Base-by-base conservation (phyloP, 2,329 filamentous ascomycete genomes). In the Colletotrichum liriopes region DNA sequence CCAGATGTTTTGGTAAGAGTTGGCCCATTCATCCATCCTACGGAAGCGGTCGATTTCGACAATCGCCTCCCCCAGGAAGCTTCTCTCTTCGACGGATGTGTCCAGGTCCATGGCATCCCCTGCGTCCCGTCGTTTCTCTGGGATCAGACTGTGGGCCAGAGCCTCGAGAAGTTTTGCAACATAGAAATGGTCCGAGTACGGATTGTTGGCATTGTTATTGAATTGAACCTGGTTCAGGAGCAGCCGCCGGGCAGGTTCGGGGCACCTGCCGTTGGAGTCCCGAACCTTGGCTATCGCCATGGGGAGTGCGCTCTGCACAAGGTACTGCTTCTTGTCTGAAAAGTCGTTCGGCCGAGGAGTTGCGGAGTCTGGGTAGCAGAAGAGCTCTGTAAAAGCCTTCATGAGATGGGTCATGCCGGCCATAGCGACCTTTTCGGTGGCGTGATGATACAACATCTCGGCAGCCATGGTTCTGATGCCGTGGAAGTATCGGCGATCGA, bases 261-360 rank as follows among this genome's bases (percentile, higher is more conserved):
- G 95, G 65, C 95, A 95, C 77, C 91, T 93, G 47, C 94, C 93
- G 66, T 92, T 88, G 49, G 86, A 85, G 77, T 96, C 93, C 62
- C 94, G 91, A 59, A 98, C 90, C 74, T 90, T 89, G 3, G 95
- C 90, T 74, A 99, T 92, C 8, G 95, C 93, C 75, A 90, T 89
- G 0, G 95, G 92, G 65, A 99, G 96, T 16, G 93, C 91, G 75
- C 92, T 92, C 76, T 98, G 94, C 8, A 98, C 90, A 56, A 93
- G 88, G 81, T 98, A 99, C 74, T 93, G 90, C 63, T 92, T 92
- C 76, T 95, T 93, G 82, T 98, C 94, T 0, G 91, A 90, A 78
- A 98, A 99, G 81, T 99, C 93, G 77, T 99, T 99, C 0, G 95
- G 93, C 32, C 91, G 89, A 3, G 95, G 94, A 84, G 95, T 96